Evolutionary conservation across 805 yeast species (phyloP), one percentile per base, ranked within the genome.

Genomic region (Lipomyces starkeyi): DNA sequence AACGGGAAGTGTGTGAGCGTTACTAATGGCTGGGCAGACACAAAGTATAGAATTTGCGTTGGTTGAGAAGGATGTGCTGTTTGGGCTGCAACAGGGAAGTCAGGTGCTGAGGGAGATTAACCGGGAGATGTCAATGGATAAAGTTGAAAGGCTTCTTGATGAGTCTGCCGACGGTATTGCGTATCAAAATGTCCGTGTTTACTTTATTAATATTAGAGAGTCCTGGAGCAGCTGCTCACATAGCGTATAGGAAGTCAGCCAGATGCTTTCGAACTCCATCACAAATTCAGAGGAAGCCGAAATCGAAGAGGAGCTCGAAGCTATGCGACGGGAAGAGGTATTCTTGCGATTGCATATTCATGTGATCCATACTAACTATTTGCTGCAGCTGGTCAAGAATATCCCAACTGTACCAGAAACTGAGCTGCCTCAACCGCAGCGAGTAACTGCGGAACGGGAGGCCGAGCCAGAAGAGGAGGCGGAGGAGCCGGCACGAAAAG

Each of bases 61-160:
- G 66, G 88, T 95, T 40, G 98, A 95, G 76, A 87, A 87, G 70
- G 97, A 93, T 74, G 93, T 95, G 55, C 73, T 93, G 2, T 85
- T 84, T 67, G 97, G 98, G 0, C 80, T 95, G 37, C 83, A 88
- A 73, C 88, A 89, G 71, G 98, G 99, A 29, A 93, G 90, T 75
- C 80, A 83, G 62, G 91, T 91, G 13, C 83, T 95, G 73, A 88
- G 85, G 71, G 87, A 86, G 73, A 82, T 95, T 68, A 95, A 95
- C 77, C 80, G 81, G 59, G 97, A 94, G 74, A 86, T 93, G 86
- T 87, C 86, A 47, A 76, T 91, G 20, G 93, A 90, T 40, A 86
- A 86, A 73, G 89, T 93, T n/a, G 97, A 93, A 72, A 84, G 83
- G 74, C 83, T 94, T 2, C 80, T 94, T 85, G 97, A 93, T 77